Base-by-base conservation (phyloP, 345 rosid genomes). In the Erucastrum elatum region DNA sequence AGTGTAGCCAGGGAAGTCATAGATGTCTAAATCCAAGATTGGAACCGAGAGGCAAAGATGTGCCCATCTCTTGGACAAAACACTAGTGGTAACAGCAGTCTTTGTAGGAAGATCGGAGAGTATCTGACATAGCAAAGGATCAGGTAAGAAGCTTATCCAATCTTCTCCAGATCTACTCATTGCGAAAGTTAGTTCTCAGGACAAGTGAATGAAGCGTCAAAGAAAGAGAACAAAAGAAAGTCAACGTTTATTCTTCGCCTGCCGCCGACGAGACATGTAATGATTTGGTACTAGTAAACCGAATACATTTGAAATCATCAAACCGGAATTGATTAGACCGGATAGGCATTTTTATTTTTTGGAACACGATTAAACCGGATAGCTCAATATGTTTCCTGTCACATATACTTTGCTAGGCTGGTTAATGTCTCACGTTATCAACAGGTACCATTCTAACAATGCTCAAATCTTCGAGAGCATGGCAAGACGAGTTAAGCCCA, bases 381-480 rank as follows among this genome's bases (percentile, higher is more conserved):
- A 34, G 37, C 41, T 37, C 7, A 6, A 37, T 37, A 37, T 37
- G 5, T 37, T 37, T 41, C 49, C n/a, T 9, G 13, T 41, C 12
- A 9, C 49, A 39, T 4, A 39, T n/a, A n/a, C 46, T 10, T 39
- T 3, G 46, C 12, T 39, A 39, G 46, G 8, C 31, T 39, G 11
- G 10, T 39, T 39, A 61, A 29, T 39, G 76, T 16, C 56, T 34
- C 37, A 34, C 10, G 44, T 37, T 37, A 37, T 37, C 11, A 21
- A 21, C 21, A 8, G 44, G 51, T 41, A 41, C 12, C 51, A 41
- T 41, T 44, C 53, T 66, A 34, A 10, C 10, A 58, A 66, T 4
- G 3, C 4, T 27, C 30, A 75, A 37, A n/a, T 56, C 72, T 75
- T 66, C 73, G 41, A 75, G 79, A 67, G 59, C 46, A 6, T 60